Base-by-base conservation (phyloP, 2,329 filamentous ascomycete species). In the Paracoccidioides brasiliensis region DNA sequence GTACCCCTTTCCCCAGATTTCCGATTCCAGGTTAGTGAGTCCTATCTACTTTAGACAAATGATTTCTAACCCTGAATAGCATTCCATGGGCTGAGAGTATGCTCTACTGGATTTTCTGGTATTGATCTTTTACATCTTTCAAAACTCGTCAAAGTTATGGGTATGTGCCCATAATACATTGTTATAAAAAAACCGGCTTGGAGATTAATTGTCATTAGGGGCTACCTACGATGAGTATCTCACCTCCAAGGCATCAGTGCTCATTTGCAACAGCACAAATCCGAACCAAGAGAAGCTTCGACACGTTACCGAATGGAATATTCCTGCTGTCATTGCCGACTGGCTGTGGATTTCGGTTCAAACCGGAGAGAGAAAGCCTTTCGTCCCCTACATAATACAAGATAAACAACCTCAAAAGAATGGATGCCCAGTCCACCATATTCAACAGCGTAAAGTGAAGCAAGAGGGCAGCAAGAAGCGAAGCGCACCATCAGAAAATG, bases 321-420 rank as follows among this genome's bases (percentile, higher is more conserved):
- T 97, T 9, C 88, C 90, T 1, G 82, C 91, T n/a, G 86, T 97
- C 9, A 80, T 80, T 6, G 80, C 82, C 15, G 80, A 85, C 28
- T 98, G 93, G 93, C 75, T 98, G 2, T 93, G 87, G 84, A 79
- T 84, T 53, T 93, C 86, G 61, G 82, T 96, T 52, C 75, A 77
- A 54, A 68, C 65, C 48, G 64, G 80, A 35, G 68, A 74, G 54
- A 74, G 72, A 62, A 72, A 78, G 55, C 64, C 76, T 9, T 78
- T 77, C 52, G 69, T 73, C 28, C 67, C 72, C 35, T 80, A 78
- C 63, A 60, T 69, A 22, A 67, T 73, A 52, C 64, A 64, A 35
- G 64, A 42, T 42, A 61, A 55, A 57, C 52, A 38, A 60, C 62
- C 1, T 65, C 68, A 58, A 67, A 62, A 10, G n/a, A 49, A 35